These are phyloP conservation scores for Pleoardoris graminearum DNA, from an alignment of 2,329 filamentous ascomycete genomes.

Conservation along the genomic window DNA sequence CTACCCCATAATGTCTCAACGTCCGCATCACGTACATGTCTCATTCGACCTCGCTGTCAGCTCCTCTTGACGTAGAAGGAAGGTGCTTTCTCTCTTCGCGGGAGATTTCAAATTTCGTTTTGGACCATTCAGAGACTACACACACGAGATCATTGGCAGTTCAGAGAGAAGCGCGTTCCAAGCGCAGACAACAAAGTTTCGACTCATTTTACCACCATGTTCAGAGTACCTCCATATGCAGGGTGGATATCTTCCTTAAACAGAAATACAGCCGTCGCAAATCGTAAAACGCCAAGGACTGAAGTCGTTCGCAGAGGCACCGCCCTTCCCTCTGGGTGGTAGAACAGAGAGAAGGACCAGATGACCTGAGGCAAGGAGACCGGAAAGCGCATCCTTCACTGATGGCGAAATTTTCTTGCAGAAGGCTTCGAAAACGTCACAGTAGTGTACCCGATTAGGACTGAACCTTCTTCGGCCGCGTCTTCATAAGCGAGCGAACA, in stretches of 20 bases:
- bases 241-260: neutral
- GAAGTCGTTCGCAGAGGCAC: neutral
- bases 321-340: neutral
- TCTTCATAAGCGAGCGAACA: too few relatives aligned
- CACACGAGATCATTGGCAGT: too few relatives aligned
- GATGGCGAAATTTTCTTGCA: too few relatives aligned
- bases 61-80: neutral
- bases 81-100: neutral
- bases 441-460: too few relatives aligned
- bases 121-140: neutral
- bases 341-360: neutral
- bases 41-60: slow-evolving; percentile 5
- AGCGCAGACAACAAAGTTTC: neutral
- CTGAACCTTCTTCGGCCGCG: too few relatives aligned
- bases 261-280: neutral
- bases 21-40: slow-evolving; percentile 2
- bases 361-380: neutral
- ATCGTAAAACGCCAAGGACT: neutral
- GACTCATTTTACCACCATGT: neutral
- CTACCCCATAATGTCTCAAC: slow-evolving; percentile 3
- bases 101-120: neutral
- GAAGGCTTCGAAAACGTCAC: too few relatives aligned
- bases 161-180: neutral
- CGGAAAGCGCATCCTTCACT: too few relatives aligned
- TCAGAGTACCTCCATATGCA: slow-evolving; percentile 1